A percentile compares a stretch with the other conserved stretches of the same genome.
phyloP scores from a whole-genome alignment of 2,329 filamentous ascomycete species.

The Dactylellina sp. region DNA sequence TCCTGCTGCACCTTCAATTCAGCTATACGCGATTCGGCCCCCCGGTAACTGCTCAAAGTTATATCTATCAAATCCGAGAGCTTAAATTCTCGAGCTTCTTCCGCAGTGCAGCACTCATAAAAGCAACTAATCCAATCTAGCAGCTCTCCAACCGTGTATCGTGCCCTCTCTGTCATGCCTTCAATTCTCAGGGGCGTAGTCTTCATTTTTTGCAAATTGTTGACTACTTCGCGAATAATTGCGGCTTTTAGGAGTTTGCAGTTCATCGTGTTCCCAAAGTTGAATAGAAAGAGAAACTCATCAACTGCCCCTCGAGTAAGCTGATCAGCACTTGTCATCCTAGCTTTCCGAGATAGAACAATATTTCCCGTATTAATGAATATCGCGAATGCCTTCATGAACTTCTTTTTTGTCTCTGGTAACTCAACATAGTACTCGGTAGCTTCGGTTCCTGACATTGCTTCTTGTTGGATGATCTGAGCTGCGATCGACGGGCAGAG shows the following conservation, averaged over 20 bases:
- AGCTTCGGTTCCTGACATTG: neutral
- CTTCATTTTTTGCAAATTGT: neutral
- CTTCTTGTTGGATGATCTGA: neutral
- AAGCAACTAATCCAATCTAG: conserved; percentile 37
- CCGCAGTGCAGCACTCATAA: conserved; percentile 17
- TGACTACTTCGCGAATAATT: neutral
- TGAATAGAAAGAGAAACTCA: conserved; percentile 21
- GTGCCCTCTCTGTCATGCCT: too few species aligned
- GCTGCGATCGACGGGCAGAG: neutral
- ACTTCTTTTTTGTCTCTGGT: neutral
- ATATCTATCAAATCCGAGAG: conserved; percentile 16
- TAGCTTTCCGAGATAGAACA: neutral
- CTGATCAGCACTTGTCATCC: neutral
- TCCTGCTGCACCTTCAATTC: neutral
- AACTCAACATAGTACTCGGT: conserved; percentile 1
- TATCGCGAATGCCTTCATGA: conserved; percentile 1
- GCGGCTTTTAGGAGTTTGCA: conserved; percentile 2
- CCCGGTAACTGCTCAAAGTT: neutral
- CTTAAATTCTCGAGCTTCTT: conserved; percentile 19
- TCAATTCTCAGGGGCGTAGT: neutral
- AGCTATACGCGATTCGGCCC: neutral
- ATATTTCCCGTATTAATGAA: conserved; percentile 25
- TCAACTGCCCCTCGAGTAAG: neutral
- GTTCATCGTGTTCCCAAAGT: conserved; percentile 1
- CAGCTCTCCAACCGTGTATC: conserved; percentile 1